Evolutionary conservation across 2,329 filamentous ascomycete genomes (phyloP).

Genomic region (Ophiostoma populinum): DNA sequence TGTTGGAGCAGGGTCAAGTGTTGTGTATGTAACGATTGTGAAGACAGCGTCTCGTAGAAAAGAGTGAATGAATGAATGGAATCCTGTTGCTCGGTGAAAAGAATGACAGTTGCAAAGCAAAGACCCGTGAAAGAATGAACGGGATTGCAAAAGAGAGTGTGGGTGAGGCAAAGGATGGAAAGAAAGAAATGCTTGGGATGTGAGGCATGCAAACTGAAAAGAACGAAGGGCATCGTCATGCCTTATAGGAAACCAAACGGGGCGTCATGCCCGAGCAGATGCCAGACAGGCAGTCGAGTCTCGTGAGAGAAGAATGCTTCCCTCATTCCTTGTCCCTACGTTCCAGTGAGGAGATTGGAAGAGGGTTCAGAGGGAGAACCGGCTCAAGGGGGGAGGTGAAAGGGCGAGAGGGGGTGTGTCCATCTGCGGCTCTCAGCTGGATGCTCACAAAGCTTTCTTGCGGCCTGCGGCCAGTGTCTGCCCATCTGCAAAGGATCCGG

Average conservation of each 20-base stretch:
- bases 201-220: conserved; percentile 7
- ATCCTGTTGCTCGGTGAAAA: conserved; percentile 3
- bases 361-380: conserved; percentile 9
- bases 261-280: conserved; percentile 5
- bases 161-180: not conserved
- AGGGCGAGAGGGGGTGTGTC: conserved; percentile 1
- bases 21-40: not conserved
- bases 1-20: not conserved
- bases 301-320: conserved; percentile 6
- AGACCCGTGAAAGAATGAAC: conserved; percentile 7
- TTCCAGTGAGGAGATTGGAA: conserved; percentile 9
- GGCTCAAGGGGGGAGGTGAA: conserved; percentile 1
- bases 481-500: no score
- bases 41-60: not conserved
- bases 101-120: conserved; percentile 4
- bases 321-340: conserved; percentile 10
- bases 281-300: conserved; percentile 8
- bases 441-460: no score
- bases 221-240: conserved; percentile 7
- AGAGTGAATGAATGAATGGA: conserved; percentile 1
- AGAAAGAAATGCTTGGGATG: conserved; percentile 8
- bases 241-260: conserved; percentile 8
- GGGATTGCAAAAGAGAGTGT: conserved; percentile 3
- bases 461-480: no score
- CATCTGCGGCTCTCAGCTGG: no score